Evolutionary conservation across 768 basidiomycete genomes (phyloP).

Genomic region (Tulasnella calospora): DNA sequence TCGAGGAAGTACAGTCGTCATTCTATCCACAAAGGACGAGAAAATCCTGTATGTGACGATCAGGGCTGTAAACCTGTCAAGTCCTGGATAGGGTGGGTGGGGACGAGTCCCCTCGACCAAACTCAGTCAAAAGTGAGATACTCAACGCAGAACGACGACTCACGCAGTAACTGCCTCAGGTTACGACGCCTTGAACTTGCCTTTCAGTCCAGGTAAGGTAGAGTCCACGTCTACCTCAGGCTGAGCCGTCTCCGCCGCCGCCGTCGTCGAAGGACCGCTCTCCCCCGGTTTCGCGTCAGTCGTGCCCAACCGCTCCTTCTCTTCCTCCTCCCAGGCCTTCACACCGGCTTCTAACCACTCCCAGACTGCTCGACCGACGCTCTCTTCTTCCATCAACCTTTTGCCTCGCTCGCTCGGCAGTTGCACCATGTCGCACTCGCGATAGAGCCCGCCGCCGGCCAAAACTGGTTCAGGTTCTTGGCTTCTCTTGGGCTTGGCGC

Average conservation of each 20-base stretch:
- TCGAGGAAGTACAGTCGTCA: neutral
- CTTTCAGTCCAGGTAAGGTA: constrained; percentile 10
- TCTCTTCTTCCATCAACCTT: constrained; percentile 53
- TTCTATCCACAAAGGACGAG: neutral
- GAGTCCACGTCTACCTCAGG: neutral
- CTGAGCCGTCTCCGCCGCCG: neutral
- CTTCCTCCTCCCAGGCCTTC: constrained; percentile 20
- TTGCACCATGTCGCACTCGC: constrained; percentile 18
- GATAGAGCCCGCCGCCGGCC: constrained; percentile 23
- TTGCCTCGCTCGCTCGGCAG: constrained; percentile 55
- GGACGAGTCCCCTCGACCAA: neutral
- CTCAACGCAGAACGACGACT: neutral
- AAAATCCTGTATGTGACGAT: neutral
- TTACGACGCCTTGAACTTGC: constrained; percentile 4
- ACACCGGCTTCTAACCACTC: constrained; percentile 56
- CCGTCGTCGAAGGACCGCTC: neutral
- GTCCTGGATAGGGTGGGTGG: neutral
- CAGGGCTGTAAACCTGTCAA: neutral
- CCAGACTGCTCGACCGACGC: constrained; percentile 48
- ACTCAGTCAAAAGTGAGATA: neutral
- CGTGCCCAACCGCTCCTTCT: neutral
- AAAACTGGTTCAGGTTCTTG: constrained; percentile 19
- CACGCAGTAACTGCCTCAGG: neutral
- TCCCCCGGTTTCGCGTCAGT: neutral
- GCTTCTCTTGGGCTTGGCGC: neutral